Conservation (phyloP, 352 stramenopile species). For the Globisporangium polare region DNA sequence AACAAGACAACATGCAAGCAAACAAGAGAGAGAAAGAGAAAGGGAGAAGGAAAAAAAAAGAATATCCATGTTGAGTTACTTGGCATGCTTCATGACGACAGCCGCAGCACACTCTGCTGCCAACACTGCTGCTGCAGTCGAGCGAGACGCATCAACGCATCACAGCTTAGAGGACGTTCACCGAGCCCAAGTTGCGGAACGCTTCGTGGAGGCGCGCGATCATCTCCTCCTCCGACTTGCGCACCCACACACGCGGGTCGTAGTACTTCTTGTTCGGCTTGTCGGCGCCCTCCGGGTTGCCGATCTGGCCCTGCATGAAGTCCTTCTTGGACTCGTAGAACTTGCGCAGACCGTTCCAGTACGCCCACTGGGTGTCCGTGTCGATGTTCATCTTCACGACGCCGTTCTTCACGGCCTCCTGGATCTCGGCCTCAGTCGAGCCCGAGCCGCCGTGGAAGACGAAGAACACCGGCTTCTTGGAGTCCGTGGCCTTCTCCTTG, state of each 20-base stretch:
- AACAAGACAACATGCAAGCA: too few relatives aligned
- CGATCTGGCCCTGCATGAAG: conserved; percentile 97
- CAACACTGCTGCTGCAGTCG: not conserved
- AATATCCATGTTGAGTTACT: conserved; percentile 13
- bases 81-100: conserved; percentile 13
- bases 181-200: conserved; percentile 90
- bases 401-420: conserved; percentile 94
- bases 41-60: conserved; percentile 1
- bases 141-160: not conserved
- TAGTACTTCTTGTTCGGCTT: conserved; percentile 99
- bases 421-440: conserved; percentile 95
- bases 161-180: conserved; percentile 56
- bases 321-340: conserved; percentile 97
- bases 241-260: conserved; percentile 96
- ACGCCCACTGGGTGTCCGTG: conserved; percentile 99
- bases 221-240: conserved; percentile 96
- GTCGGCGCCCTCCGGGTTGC: conserved; percentile 95
- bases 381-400: conserved; percentile 99
- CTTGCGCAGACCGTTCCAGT: conserved; percentile 97
- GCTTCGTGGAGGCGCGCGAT: conserved; percentile 87
- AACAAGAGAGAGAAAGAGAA: too few relatives aligned
- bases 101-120: not conserved
- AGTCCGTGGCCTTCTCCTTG: conserved; percentile 58
- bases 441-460: conserved; percentile 99
- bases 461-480: conserved; percentile 97